Evolutionary conservation across 176 grass and related monocot species (phyloP).

Genomic region (Typha latifolia): DNA sequence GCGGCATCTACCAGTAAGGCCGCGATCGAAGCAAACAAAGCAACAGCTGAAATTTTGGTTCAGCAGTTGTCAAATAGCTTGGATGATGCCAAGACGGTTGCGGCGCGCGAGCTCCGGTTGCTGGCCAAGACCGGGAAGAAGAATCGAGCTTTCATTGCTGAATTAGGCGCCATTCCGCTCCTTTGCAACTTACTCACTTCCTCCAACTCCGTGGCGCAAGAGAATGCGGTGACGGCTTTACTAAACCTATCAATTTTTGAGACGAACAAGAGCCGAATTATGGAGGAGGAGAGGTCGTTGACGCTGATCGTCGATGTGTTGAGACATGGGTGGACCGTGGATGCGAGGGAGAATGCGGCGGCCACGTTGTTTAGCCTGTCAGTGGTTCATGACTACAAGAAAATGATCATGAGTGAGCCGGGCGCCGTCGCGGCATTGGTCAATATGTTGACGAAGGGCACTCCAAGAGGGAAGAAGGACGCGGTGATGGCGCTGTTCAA

Average conservation of each 20-base stretch:
- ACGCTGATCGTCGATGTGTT: slow-evolving; percentile 59
- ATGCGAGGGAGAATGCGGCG: slow-evolving; percentile 89
- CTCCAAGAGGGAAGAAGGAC: slow-evolving; percentile 79
- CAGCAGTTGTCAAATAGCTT: slow-evolving; percentile 32
- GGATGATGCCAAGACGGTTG: slow-evolving; percentile 41
- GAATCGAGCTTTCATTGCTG: slow-evolving; percentile 78
- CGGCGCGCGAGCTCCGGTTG: slow-evolving; percentile 66
- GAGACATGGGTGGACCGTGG: slow-evolving; percentile 67
- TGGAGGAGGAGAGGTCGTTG: slow-evolving; percentile 72
- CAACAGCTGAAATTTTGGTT: slow-evolving; percentile 63
- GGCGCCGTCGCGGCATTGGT: slow-evolving; percentile 64
- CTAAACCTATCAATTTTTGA: slow-evolving; percentile 91
- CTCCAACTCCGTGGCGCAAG: slow-evolving; percentile 55
- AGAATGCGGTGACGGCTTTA: slow-evolving; percentile 84
- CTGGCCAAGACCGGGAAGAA: slow-evolving; percentile 75
- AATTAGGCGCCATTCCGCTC: slow-evolving; percentile 61
- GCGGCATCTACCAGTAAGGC: slow-evolving; percentile 62
- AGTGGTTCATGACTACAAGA: slow-evolving; percentile 91
- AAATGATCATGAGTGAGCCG: slow-evolving; percentile 68
- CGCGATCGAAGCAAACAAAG: slow-evolving; percentile 49
- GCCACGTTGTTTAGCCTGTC: slow-evolving; percentile 92
- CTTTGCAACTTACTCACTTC: slow-evolving; percentile 54
- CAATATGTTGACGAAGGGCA: slow-evolving; percentile 62
- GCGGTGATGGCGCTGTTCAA: slow-evolving; percentile 98
- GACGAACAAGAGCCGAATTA: slow-evolving; percentile 66